Percentiles rank a stretch among this genome's conserved stretches.
phyloP scores from a whole-genome alignment of 23 red algal genomes.

The Gracilaria domingensis region DNA sequence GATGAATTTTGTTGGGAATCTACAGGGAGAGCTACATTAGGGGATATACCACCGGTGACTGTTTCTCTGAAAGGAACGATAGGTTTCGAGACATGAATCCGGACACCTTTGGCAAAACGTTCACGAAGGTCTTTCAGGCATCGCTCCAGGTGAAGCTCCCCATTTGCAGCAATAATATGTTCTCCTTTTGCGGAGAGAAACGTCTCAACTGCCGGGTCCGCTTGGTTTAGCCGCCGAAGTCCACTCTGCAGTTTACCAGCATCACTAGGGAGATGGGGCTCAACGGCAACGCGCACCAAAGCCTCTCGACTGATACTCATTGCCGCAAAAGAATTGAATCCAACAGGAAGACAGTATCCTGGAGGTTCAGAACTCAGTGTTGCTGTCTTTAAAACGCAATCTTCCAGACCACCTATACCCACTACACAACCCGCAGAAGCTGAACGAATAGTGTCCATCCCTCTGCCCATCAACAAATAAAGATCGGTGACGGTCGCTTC shows the following conservation, averaged over 20 bases:
- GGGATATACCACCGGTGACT: slow-evolving; percentile 75
- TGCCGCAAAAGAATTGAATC: slow-evolving; percentile 11
- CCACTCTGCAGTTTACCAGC: slow-evolving; percentile 76
- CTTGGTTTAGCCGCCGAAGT: slow-evolving; percentile 84
- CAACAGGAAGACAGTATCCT: slow-evolving; percentile 68
- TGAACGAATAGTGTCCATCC: slow-evolving; percentile 72
- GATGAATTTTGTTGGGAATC: background rate
- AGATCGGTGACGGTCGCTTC: slow-evolving; percentile 68
- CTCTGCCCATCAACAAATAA: slow-evolving; percentile 92
- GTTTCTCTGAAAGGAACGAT: slow-evolving; percentile 94
- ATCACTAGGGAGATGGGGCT: slow-evolving; percentile 78
- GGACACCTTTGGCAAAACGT: slow-evolving; percentile 76
- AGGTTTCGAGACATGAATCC: slow-evolving; percentile 90
- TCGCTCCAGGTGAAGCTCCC: slow-evolving; percentile 95
- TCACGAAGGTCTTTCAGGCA: slow-evolving; percentile 94
- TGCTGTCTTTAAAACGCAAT: slow-evolving; percentile 89
- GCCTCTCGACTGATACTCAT: slow-evolving; percentile 39
- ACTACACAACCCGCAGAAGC: slow-evolving; percentile 81
- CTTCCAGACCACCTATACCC: slow-evolving; percentile 90
- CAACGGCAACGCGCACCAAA: slow-evolving; percentile 89
- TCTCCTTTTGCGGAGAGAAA: slow-evolving; percentile 81
- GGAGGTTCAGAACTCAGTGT: slow-evolving; percentile 88
- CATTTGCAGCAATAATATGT: slow-evolving; percentile 85
- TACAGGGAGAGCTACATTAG: slow-evolving; percentile 28
- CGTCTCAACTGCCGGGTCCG: slow-evolving; percentile 95